Evolutionary conservation across 2,329 filamentous ascomycete species (phyloP), one percentile per base, ranked within the genome.

Genomic region (Pseudovirgaria hyperparasitica): DNA sequence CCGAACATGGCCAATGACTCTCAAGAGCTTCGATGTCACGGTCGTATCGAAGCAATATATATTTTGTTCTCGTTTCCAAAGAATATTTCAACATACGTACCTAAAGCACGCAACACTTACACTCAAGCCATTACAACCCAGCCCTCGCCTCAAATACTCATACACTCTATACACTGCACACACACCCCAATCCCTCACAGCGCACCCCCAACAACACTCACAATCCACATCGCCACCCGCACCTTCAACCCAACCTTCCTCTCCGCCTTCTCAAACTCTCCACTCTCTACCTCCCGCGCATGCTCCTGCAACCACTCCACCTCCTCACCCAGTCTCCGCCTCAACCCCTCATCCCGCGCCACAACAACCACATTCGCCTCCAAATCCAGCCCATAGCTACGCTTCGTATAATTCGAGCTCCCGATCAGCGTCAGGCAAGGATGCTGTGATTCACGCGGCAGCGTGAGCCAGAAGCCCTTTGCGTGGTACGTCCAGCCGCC

Each of bases 401-500:
- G 67, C 52, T 90, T 86, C 0, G 90, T 98, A 54, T 96, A 98
- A 49, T 98, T 98, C 7, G 80, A 90, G 48, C 82, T 92, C 2
- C 90, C 90, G 1, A 98, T 70, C 11, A 96, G 65, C 17, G 76
- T 92, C 29, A 96, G 64, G 25, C 77, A 76, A 0, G 85, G 85
- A 20, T 74, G 59, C 19, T 63, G 52, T 24, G 77, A 69, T 2
- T 65, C 61, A 20, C 60, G 22, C 0, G 78, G 71, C 29, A 87
- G 63, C 0, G 81, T 82, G 15, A 94, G 66, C 87, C 87, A 96
- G 2, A 96, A 63, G 0, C 90, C 90, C 55, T 98, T 98, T 25
- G 90, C 90, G 45, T 98, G 90, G 54, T 98, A 98, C 0, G 87
- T 94, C 90, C 92, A 98, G 1, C 84, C 87, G 1, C 65, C 82